Percentiles rank a stretch among this genome's conserved stretches.
These are phyloP conservation scores for Pseudogymnoascus sp. DNA, from an alignment of 2,329 filamentous ascomycete species.

Conservation along the genomic window DNA sequence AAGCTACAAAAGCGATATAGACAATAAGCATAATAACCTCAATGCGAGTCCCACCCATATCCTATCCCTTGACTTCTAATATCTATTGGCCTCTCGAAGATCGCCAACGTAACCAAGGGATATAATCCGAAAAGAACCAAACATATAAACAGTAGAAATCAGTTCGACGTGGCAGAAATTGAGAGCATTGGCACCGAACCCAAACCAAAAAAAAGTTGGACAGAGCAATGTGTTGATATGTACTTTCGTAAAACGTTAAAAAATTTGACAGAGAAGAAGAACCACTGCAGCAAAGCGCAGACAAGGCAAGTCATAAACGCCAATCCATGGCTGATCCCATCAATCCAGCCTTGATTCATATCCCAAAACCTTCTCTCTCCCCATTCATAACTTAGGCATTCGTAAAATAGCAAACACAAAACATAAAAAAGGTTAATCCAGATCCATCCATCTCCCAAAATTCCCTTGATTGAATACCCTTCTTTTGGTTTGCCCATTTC, in stretches of 20 bases:
- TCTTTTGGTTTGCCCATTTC: neutral
- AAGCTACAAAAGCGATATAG: neutral
- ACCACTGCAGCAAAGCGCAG: neutral
- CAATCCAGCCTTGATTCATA: neutral
- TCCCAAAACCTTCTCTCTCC: neutral
- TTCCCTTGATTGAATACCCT: neutral
- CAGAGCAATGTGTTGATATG: constrained; percentile 2
- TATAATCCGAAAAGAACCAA: neutral
- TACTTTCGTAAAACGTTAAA: constrained; percentile 7
- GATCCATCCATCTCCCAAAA: neutral
- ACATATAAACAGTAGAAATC: neutral
- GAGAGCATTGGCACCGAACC: neutral
- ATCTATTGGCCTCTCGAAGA: neutral
- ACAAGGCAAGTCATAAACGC: neutral
- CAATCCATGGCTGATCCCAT: neutral
- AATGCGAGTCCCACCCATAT: neutral
- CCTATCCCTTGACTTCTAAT: neutral
- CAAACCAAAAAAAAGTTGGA: neutral
- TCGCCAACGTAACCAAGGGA: neutral
- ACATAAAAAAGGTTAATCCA: neutral
- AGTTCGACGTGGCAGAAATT: neutral
- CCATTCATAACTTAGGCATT: neutral
- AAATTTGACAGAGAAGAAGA: constrained; percentile 5
- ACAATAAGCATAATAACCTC: neutral
- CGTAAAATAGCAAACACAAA: neutral